phyloP scores from a whole-genome alignment of 2,329 filamentous ascomycete species.

The Teratosphaeria viscida region DNA sequence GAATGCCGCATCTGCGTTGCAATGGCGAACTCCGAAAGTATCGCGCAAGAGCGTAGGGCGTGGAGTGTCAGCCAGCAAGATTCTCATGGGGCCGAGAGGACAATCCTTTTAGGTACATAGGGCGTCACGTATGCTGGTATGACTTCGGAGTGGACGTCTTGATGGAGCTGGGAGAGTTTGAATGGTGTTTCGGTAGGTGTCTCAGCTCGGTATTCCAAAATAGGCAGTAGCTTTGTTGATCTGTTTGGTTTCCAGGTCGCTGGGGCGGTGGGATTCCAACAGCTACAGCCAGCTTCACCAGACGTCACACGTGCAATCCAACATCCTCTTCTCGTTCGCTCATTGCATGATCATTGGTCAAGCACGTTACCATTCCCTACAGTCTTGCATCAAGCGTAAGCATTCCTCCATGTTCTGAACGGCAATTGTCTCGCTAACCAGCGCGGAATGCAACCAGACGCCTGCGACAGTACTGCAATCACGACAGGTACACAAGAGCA shows the following conservation, averaged over 20 bases:
- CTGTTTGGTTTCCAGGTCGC: neutral
- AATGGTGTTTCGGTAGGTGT: neutral
- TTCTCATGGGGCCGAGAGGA: neutral
- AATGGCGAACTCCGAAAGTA: neutral
- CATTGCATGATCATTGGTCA: neutral
- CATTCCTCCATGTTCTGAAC: neutral
- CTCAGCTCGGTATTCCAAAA: neutral
- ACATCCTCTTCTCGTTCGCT: neutral
- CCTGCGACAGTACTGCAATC: neutral
- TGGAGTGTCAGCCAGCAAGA: neutral
- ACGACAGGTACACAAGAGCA: neutral
- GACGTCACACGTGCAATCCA: neutral
- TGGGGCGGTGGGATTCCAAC: neutral
- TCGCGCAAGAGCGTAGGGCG: no score
- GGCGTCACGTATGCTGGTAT: neutral
- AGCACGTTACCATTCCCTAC: neutral
- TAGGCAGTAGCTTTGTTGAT: neutral
- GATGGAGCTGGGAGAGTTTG: no score
- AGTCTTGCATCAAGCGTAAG: neutral
- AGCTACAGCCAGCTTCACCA: neutral
- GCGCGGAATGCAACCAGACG: neutral
- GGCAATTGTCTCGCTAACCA: neutral
- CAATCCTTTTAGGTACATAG: neutral
- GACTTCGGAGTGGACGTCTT: neutral
- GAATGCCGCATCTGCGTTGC: neutral